Evolutionary conservation across 768 basidiomycete genomes (phyloP).

Genomic region (Termitomyces sp.): DNA sequence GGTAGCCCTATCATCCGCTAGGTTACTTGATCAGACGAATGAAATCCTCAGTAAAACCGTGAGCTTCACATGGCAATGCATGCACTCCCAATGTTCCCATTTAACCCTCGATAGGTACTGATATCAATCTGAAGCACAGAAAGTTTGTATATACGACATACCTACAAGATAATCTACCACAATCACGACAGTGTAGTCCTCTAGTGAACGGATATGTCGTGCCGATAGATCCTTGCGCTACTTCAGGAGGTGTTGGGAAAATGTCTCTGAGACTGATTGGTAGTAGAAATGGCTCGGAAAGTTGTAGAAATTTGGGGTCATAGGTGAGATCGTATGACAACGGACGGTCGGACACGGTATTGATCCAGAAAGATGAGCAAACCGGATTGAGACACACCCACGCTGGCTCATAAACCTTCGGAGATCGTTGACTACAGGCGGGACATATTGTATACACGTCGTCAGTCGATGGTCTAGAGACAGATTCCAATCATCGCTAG

Average conservation of each 20-base stretch:
- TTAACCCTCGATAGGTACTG: conserved; percentile 44
- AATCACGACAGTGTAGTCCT: conserved; percentile 66
- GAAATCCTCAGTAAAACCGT: background rate
- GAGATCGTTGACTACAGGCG: conserved; percentile 40
- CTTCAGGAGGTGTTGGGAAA: conserved; percentile 29
- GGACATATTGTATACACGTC: conserved; percentile 31
- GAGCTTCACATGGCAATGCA: conserved; percentile 46
- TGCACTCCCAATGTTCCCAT: conserved; percentile 76
- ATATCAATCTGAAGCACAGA: background rate
- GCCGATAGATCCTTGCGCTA: conserved; percentile 30
- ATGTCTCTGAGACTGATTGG: conserved; percentile 34
- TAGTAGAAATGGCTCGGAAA: conserved; percentile 28
- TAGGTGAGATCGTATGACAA: conserved; percentile 41
- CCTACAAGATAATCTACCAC: conserved; percentile 76
- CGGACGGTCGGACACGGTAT: conserved; percentile 21
- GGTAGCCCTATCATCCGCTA: conserved; percentile 20
- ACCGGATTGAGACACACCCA: conserved; percentile 64
- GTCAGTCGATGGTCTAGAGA: conserved; percentile 16
- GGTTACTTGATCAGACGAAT: background rate
- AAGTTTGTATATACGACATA: conserved; percentile 23
- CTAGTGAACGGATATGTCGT: conserved; percentile 55
- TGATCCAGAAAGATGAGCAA: conserved; percentile 56
- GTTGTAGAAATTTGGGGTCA: conserved; percentile 39
- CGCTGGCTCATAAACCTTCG: conserved; percentile 47
- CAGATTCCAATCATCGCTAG: background rate